These are phyloP conservation scores for Flaveria trinervia DNA, from an alignment of 129 eudicot genomes.

Conservation along the genomic window DNA sequence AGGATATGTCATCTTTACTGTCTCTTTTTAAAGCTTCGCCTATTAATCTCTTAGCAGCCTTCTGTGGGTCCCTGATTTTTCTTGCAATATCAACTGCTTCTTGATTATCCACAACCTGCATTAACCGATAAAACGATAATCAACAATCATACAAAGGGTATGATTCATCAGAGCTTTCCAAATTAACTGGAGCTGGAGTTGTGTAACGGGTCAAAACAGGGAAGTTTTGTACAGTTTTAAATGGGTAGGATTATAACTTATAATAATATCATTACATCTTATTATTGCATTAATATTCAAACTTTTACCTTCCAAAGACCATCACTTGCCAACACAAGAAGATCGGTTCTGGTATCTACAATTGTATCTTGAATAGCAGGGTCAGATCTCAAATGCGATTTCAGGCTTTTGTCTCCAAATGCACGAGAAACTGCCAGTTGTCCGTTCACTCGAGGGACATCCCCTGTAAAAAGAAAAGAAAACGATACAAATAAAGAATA, in stretches of 20 bases:
- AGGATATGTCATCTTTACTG: conserved; percentile 78
- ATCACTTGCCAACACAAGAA: conserved; percentile 78
- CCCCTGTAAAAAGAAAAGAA: conserved; percentile 38
- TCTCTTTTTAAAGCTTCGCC: conserved; percentile 75
- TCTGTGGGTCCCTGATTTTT: conserved; percentile 55
- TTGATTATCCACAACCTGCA: conserved; percentile 65
- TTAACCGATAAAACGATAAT: not conserved
- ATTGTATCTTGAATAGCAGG: conserved; percentile 57
- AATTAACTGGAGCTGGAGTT: not conserved
- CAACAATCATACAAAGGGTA: not conserved
- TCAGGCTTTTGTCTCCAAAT: conserved; percentile 72
- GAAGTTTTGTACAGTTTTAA: not conserved
- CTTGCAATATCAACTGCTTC: conserved; percentile 72
- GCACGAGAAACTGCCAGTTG: conserved; percentile 82
- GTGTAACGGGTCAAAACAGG: not conserved
- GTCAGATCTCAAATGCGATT: conserved; percentile 68
- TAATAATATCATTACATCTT: not conserved
- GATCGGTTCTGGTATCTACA: conserved; percentile 47
- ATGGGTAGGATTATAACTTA: not conserved
- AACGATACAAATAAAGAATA: not conserved
- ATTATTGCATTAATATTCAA: not conserved
- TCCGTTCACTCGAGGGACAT: conserved; percentile 72
- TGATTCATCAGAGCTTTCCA: not conserved
- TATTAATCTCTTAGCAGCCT: conserved; percentile 65
- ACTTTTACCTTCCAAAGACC: conserved; percentile 73